These are phyloP conservation scores for Stemphylium lycopersici DNA, from an alignment of 2,329 filamentous ascomycete genomes.

Conservation along the genomic window DNA sequence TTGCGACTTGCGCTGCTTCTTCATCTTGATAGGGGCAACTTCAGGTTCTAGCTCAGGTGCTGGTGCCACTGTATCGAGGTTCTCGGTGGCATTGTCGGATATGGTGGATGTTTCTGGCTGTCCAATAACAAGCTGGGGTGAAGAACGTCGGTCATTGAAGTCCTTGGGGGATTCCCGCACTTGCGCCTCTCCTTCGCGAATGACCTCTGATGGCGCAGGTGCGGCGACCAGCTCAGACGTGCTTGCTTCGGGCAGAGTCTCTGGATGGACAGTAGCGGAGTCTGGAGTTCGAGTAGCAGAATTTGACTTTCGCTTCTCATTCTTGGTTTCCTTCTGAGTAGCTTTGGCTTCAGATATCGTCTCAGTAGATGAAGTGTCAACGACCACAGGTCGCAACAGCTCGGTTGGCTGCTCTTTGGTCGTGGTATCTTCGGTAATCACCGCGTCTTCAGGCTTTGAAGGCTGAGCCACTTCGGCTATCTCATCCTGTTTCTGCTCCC, in stretches of 20 bases:
- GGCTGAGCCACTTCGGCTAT: slow-evolving; percentile 6
- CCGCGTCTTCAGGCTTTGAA: slow-evolving; percentile 6
- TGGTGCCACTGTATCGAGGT: slow-evolving; percentile 7
- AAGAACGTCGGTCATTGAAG: slow-evolving; percentile 2
- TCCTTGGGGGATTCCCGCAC: neutral
- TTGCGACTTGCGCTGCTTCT: slow-evolving; percentile 31
- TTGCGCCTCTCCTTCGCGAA: neutral
- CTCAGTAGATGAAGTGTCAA: neutral
- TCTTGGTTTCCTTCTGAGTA: slow-evolving; percentile 21
- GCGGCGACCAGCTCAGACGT: neutral
- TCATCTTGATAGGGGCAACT: slow-evolving; percentile 18
- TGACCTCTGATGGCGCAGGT: neutral
- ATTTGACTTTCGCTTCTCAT: slow-evolving; percentile 28
- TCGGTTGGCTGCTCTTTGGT: neutral
- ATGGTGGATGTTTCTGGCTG: neutral
- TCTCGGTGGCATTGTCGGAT: neutral
- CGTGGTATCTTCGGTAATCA: neutral
- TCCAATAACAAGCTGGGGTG: neutral
- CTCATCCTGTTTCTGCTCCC: slow-evolving; percentile 30
- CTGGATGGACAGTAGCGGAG: neutral
- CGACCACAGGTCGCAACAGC: neutral
- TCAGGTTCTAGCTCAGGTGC: slow-evolving; percentile 1
- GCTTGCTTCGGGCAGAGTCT: neutral
- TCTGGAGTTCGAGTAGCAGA: slow-evolving; percentile 4
- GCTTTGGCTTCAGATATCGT: slow-evolving; percentile 7